Evolutionary conservation across 176 grass and related monocot species (phyloP).

Genomic region (Oryza glaberrima): DNA sequence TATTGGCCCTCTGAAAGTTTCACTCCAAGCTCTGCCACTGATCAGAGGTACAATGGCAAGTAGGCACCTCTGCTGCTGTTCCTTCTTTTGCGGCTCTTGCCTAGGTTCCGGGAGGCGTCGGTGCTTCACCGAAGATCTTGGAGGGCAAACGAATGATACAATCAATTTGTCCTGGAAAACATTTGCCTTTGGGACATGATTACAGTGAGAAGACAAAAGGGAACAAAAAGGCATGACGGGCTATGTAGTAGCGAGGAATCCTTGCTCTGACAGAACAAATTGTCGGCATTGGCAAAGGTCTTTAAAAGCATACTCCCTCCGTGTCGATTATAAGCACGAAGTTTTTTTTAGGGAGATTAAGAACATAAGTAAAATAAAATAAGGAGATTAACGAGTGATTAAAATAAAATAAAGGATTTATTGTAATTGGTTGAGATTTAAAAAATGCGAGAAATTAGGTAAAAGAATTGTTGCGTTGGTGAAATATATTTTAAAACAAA

Average conservation of each 20-base stretch:
- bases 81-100: background rate
- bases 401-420: no score
- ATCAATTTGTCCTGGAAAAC: conserved; percentile 42
- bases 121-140: conserved; percentile 44
- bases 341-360: no score
- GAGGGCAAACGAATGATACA: conserved; percentile 30
- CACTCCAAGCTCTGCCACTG: background rate
- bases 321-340: no score
- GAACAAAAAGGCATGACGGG: background rate
- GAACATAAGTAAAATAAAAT: no score
- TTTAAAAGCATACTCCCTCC: no score
- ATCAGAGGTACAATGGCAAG: background rate
- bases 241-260: conserved; percentile 6
- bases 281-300: conserved; percentile 29
- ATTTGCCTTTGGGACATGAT: conserved; percentile 34
- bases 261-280: background rate
- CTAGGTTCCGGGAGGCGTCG: background rate
- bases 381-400: no score
- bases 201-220: conserved; percentile 14
- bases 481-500: no score
- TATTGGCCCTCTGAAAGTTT: background rate
- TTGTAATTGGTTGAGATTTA: no score
- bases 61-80: background rate
- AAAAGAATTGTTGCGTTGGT: no score
- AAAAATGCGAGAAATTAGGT: no score